These are phyloP conservation scores for Sisymbrium irio DNA, from an alignment of 345 rosid genomes.

Conservation along the genomic window DNA sequence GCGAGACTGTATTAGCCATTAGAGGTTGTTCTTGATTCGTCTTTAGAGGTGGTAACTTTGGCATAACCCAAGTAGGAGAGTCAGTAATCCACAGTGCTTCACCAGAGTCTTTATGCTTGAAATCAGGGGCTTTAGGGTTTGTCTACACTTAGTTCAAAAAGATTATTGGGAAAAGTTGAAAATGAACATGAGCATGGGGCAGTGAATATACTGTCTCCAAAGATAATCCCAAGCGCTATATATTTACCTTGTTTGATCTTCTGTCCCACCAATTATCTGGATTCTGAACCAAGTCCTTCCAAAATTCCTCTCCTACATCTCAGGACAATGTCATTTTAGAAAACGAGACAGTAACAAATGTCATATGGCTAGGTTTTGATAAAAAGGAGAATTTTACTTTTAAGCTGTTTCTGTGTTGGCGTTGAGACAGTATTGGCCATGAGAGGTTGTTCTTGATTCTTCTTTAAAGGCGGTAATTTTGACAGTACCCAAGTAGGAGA, in stretches of 20 bases:
- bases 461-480: constrained; percentile 51
- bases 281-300: constrained; percentile 72
- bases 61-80: constrained; percentile 57
- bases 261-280: constrained; percentile 81
- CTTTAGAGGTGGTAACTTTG: constrained; percentile 52
- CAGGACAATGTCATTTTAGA: not conserved
- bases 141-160: constrained; percentile 23
- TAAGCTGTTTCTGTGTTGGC: not conserved
- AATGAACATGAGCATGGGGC: not conserved
- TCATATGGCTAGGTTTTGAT: not conserved
- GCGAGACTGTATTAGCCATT: constrained; percentile 9
- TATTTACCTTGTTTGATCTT: constrained; percentile 55
- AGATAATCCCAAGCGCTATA: not conserved
- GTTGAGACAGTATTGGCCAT: constrained; percentile 2
- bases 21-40: constrained; percentile 27
- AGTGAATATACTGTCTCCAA: constrained; percentile 6
- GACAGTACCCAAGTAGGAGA: constrained; percentile 61
- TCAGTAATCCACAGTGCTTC: constrained; percentile 52
- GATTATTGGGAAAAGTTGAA: constrained; percentile 14
- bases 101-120: constrained; percentile 65
- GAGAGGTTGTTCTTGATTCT: constrained; percentile 24
- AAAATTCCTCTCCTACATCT: constrained; percentile 53
- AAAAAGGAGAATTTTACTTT: not conserved
- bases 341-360: not conserved
- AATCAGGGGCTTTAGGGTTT: constrained; percentile 54